Evolutionary conservation across 352 stramenopile genomes (phyloP), one percentile per base, ranked within the genome.

Genomic region (Pythium sp.): DNA sequence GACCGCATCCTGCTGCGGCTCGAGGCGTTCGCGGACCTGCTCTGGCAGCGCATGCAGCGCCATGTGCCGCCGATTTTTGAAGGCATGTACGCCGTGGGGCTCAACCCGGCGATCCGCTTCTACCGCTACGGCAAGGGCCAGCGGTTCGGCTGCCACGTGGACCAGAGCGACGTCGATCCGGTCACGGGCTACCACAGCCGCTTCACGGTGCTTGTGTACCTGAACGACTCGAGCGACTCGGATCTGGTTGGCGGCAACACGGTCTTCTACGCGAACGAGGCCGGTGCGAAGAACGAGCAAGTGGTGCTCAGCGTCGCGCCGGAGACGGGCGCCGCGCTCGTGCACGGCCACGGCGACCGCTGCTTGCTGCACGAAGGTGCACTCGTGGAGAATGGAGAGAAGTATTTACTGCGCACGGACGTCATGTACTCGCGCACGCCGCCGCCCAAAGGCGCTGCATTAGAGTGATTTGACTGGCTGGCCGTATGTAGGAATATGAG

Each of bases 191-290:
- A 77, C 71, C 77, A 88, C 72, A 94, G 86, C 59, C 84, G 81
- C 73, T 93, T 92, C 71, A 94, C 86, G 9, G 79, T 93, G 69
- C 81, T 93, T 43, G 83, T 94, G 49, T 94, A 93, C 69, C 77
- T 94, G 11, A 94, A 93, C 46, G 86, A 94, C 76, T 59, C 75
- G 7, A 72, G 28, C 43, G 86, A 94, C 76, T 94, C 86, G 62
- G 83, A 89, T n/a, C 64, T 94, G 34, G 57, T 73, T 4, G 86
- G 84, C 30, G 86, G 84, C 18, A 71, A 72, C 57, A 93, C 86
- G n/a, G 62, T 92, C 51, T 93, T 94, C 68, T 94, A 94, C 72
- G 78, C 63, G 15, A 80, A 83, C 64, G 78, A 86, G 24, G 69
- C 71, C 20, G 73, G 76, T 18, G 73, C 73, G 1, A 79, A 81